A percentile compares a stretch with the other conserved stretches of the same genome.
Conservation (phyloP, 352 stramenopile genomes). For the Phytophthora brassicae region DNA sequence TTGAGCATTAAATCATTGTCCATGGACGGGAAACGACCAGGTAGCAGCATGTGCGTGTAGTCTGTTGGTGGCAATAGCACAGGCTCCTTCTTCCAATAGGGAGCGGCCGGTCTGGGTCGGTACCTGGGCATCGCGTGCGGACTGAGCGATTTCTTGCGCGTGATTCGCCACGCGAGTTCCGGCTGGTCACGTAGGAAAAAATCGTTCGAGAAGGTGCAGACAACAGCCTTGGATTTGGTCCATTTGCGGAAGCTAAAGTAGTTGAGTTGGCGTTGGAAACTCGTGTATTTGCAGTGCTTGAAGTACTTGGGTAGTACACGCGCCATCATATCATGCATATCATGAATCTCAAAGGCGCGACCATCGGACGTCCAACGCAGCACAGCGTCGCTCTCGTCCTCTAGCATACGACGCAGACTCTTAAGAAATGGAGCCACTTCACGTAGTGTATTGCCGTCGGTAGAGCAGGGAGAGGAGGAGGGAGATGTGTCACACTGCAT, state of each 20-base stretch:
- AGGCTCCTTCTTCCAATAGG: slow-evolving; percentile 27
- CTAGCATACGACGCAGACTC: slow-evolving; percentile 64
- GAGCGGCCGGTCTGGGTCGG: neutral
- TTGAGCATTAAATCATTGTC: slow-evolving; percentile 38
- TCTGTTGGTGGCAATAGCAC: slow-evolving; percentile 6
- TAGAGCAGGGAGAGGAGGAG: neutral
- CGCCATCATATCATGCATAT: slow-evolving; percentile 82
- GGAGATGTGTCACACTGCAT: slow-evolving; percentile 32
- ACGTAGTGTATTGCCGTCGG: slow-evolving; percentile 15
- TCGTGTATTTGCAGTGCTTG: slow-evolving; percentile 94
- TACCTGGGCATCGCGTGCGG: slow-evolving; percentile 21
- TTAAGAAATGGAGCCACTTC: slow-evolving; percentile 72
- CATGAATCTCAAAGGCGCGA: slow-evolving; percentile 71
- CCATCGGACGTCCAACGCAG: slow-evolving; percentile 68
- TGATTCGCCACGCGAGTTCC: slow-evolving; percentile 64
- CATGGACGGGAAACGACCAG: slow-evolving; percentile 19
- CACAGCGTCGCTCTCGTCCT: slow-evolving; percentile 52
- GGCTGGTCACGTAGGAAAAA: slow-evolving; percentile 72
- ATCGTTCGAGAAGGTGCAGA: slow-evolving; percentile 81
- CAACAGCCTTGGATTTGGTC: slow-evolving; percentile 79
- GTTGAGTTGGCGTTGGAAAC: slow-evolving; percentile 93
- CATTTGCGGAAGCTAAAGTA: slow-evolving; percentile 94
- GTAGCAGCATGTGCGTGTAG: slow-evolving; percentile 10
- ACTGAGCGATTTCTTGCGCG: slow-evolving; percentile 61
- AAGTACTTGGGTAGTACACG: slow-evolving; percentile 93